phyloP scores from a whole-genome alignment of 345 rosid species.

The Heritiera fomes region DNA sequence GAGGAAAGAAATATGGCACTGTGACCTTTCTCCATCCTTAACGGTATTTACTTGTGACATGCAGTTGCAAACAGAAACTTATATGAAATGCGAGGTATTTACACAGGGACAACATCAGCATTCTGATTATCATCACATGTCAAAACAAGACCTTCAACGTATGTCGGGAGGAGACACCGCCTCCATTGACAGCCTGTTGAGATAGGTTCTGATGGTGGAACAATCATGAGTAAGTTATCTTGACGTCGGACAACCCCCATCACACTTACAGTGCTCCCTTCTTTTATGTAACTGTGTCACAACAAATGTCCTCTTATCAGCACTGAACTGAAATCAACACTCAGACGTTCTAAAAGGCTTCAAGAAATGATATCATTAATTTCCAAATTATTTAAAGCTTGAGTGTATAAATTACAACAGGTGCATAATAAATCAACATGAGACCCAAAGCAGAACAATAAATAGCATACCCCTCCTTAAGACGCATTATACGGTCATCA shows the following conservation, averaged over 20 bases:
- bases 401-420: neutral
- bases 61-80: constrained; percentile 29
- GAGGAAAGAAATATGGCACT: neutral
- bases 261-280: constrained; percentile 95
- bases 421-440: neutral
- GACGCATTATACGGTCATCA: constrained; percentile 72
- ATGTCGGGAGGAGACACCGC: constrained; percentile 71
- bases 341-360: neutral
- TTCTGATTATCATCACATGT: constrained; percentile 73
- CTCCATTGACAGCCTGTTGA: constrained; percentile 81
- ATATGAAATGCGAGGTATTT: constrained; percentile 25
- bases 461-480: constrained; percentile 82
- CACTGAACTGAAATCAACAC: neutral
- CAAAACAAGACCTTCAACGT: constrained; percentile 74
- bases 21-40: neutral
- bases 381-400: neutral
- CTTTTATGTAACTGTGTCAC: constrained; percentile 70
- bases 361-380: neutral
- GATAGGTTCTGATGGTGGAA: constrained; percentile 66
- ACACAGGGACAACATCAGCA: constrained; percentile 78
- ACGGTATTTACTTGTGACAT: constrained; percentile 26
- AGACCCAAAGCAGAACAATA: neutral
- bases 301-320: constrained; percentile 21
- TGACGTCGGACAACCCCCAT: constrained; percentile 90
- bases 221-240: constrained; percentile 79